A percentile compares a stretch with the other conserved stretches of the same genome.
These are phyloP conservation scores for Paramecium sonneborni DNA, from an alignment of 73 alveolate genomes.

Conservation along the genomic window DNA sequence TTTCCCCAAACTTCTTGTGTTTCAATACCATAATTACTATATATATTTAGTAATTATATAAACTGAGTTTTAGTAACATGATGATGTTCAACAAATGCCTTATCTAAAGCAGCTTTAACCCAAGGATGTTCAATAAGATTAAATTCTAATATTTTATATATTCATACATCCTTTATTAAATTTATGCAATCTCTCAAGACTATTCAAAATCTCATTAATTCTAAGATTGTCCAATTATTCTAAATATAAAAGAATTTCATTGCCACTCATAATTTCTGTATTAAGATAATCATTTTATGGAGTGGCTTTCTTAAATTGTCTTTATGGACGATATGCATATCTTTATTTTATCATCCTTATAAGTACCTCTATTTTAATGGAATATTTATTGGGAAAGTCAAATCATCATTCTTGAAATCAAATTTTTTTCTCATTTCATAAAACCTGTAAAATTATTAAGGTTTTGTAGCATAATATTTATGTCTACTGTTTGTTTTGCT, in stretches of 20 bases:
- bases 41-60: not conserved
- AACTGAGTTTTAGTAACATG: not conserved
- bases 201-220: conserved; percentile 3
- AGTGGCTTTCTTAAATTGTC: not conserved
- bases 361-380: not conserved
- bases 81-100: not conserved
- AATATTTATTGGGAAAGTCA: conserved; percentile 28
- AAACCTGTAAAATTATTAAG: not conserved
- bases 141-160: not conserved
- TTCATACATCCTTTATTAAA: not conserved
- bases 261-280: conserved; percentile 35
- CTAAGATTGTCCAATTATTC: not conserved
- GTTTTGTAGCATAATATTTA: not conserved
- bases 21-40: conserved; percentile 24
- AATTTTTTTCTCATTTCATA: not conserved
- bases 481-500: not conserved
- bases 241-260: conserved; percentile 24
- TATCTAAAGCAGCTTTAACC: conserved; percentile 7
- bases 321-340: conserved; percentile 45
- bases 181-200: conserved; percentile 9
- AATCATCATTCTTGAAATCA: conserved; percentile 50
- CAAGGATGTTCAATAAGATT: conserved; percentile 49
- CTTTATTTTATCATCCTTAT: not conserved
- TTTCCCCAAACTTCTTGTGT: conserved; percentile 9
- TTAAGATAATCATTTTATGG: conserved; percentile 25